Evolutionary conservation across 192 early-diverging fungal genomes (phyloP).

Genomic region (Coemansia sp.): DNA sequence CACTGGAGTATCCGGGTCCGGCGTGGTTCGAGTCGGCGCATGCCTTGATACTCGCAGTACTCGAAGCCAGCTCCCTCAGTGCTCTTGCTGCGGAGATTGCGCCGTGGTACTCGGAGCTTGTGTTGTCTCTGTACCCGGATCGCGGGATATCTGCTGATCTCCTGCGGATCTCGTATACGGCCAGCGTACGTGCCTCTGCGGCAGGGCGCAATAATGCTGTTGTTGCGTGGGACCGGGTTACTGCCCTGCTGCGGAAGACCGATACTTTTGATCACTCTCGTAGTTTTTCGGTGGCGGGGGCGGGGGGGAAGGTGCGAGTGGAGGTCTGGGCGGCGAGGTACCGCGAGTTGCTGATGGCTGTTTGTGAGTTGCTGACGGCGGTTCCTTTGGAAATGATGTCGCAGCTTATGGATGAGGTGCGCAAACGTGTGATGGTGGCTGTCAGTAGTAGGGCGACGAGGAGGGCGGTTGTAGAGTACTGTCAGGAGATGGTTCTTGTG

Average conservation of each 20-base stretch:
- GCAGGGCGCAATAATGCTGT: neutral
- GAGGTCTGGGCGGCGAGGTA: neutral
- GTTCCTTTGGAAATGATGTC: conserved; percentile 32
- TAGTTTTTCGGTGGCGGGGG: neutral
- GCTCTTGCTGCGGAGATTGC: conserved; percentile 8
- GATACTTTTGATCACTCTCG: too few species aligned
- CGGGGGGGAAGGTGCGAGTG: too few species aligned
- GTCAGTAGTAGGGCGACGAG: too few species aligned
- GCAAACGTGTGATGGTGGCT: neutral
- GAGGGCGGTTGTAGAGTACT: neutral
- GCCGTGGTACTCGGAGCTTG: conserved; percentile 33
- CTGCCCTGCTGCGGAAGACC: neutral
- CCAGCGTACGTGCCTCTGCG: conserved; percentile 17
- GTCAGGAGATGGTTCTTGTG: conserved; percentile 15
- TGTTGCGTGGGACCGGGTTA: conserved; percentile 13
- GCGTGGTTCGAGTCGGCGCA: conserved; percentile 50
- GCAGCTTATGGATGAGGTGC: conserved; percentile 13
- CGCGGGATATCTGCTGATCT: conserved; percentile 18
- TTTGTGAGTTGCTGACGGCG: conserved; percentile 8
- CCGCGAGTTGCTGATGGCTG: conserved; percentile 27
- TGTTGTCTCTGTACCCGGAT: conserved; percentile 22
- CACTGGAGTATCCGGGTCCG: neutral
- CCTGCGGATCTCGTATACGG: conserved; percentile 32
- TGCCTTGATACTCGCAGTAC: conserved; percentile 12
- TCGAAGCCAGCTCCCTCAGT: too few species aligned